phyloP scores from a whole-genome alignment of 2,329 filamentous ascomycete genomes.

The Colletotrichum noveboracense region DNA sequence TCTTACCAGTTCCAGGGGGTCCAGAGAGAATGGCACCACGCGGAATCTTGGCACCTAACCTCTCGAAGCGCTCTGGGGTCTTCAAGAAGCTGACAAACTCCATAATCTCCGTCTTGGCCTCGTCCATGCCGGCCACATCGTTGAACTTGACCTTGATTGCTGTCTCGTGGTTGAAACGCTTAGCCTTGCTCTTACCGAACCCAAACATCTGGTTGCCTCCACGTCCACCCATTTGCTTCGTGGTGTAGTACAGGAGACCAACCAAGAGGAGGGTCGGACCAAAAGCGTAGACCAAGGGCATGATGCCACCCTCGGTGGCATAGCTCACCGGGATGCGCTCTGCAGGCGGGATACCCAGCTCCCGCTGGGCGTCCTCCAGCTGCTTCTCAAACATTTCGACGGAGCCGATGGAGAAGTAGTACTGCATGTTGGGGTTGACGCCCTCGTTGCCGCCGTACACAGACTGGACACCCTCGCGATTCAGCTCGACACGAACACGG shows the following conservation, averaged over 20 bases:
- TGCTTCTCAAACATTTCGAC: constrained; percentile 90
- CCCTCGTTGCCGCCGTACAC: constrained; percentile 78
- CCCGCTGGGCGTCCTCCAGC: constrained; percentile 85
- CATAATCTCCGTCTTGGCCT: constrained; percentile 98
- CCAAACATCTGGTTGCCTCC: constrained; percentile 86
- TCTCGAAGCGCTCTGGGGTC: constrained; percentile 89
- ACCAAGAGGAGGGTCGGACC: constrained; percentile 88
- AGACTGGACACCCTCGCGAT: constrained; percentile 73
- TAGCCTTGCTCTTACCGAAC: constrained; percentile 94
- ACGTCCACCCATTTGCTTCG: constrained; percentile 74
- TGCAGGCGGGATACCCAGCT: constrained; percentile 83
- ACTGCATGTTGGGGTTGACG: constrained; percentile 71
- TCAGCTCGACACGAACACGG: constrained; percentile 79
- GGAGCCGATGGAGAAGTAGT: constrained; percentile 95
- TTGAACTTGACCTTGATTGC: constrained; percentile 96
- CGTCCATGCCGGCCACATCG: constrained; percentile 97
- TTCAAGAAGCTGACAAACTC: constrained; percentile 98
- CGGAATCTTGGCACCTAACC: constrained; percentile 95
- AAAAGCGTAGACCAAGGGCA: constrained; percentile 76
- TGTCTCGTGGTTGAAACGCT: constrained; percentile 96
- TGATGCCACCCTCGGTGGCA: constrained; percentile 75
- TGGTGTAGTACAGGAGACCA: constrained; percentile 80
- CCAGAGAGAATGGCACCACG: constrained; percentile 95
- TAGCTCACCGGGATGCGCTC: constrained; percentile 95
- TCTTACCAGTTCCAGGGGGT: constrained; percentile 99